Percentiles rank a stretch among this genome's conserved stretches.
Conservation (phyloP, 495 filamentous ascomycete species). For the Schizothecium vesticola region DNA sequence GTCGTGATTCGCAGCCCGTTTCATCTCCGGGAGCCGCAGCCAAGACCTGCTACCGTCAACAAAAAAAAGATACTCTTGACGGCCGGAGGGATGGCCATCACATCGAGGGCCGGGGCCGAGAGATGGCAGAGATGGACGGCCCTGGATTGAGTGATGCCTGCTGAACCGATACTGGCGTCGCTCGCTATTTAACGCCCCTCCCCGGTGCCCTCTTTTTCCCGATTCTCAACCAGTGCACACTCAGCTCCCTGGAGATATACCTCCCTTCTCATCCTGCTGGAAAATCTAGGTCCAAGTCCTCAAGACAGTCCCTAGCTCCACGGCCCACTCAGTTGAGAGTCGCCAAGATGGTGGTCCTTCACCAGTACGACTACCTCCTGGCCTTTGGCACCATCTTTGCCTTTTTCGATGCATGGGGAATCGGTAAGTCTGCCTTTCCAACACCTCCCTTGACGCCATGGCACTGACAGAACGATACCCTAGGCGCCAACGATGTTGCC, state of each 20-base stretch:
- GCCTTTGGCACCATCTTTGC: conserved; percentile 73
- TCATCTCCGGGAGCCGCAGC: not conserved
- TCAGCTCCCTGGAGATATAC: not conserved
- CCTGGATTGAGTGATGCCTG: not conserved
- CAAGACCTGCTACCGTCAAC: not conserved
- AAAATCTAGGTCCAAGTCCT: not conserved
- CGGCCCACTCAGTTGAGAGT: not conserved
- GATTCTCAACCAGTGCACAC: not conserved
- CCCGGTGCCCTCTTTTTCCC: not conserved
- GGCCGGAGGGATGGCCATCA: not conserved
- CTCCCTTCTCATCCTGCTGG: not conserved
- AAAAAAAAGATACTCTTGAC: not conserved
- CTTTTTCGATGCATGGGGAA: conserved; percentile 57
- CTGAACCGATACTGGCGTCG: not conserved
- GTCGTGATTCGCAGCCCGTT: not conserved
- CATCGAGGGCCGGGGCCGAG: not conserved
- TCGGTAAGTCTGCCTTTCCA: not conserved
- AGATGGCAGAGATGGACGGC: not conserved
- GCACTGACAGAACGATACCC: not conserved
- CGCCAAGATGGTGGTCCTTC: conserved; percentile 27
- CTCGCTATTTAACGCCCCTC: not conserved
- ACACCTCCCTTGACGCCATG: not conserved
- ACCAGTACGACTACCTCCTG: conserved; percentile 64
- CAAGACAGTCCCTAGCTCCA: not conserved
- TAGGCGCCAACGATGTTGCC: conserved; percentile 64